Base-by-base conservation (phyloP, 208 protist species). In the Porcisia hertigi region DNA sequence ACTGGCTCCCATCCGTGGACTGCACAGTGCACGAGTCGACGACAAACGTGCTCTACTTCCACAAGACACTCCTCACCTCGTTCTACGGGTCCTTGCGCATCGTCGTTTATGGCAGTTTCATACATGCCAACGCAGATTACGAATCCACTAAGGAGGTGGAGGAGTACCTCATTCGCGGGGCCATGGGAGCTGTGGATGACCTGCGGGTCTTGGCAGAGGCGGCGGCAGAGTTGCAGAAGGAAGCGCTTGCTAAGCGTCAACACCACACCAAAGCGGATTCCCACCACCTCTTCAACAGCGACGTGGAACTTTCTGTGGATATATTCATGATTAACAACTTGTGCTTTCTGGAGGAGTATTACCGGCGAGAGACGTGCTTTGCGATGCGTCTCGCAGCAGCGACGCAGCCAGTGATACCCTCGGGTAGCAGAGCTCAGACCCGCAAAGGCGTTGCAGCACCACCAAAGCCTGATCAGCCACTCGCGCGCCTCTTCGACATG, bases 311-410 rank as follows among this genome's bases (percentile, higher is more conserved):
- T 30, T 93, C 83, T 0, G 54, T 77, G 6, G 79, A 91, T 36
- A 85, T 95, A 34, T 97, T 97, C 73, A 77, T 97, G 79, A 71
- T 95, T 57, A 97, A 95, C 79, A 97, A 93, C 78, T 69, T 94
- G 6, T 60, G 84, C 43, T 93, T 97, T 57, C 73, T 97, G 45
- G 73, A 82, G 36, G 88, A 94, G 36, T 92, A 84, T 73, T 97
- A 95, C 79, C 71, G 75, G 4, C 87, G 89, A 14, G 93, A 94
- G 69, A 18, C 73, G 30, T 94, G 89, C 73, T 97, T 97, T 74
- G 66, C 76, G 49, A 69, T 66, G n/a, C 82, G 90, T 16, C 60
- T 80, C 49, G 69, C 79, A 16, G 60, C 53, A 25, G 9, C 53
- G 39, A 59, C 66, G 18, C 59, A 52, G 16, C 55, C 49, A 5